Percentiles rank a stretch among this genome's conserved stretches.
These are phyloP conservation scores for Camellia japonica DNA, from an alignment of 148 eudicot species.

Conservation along the genomic window DNA sequence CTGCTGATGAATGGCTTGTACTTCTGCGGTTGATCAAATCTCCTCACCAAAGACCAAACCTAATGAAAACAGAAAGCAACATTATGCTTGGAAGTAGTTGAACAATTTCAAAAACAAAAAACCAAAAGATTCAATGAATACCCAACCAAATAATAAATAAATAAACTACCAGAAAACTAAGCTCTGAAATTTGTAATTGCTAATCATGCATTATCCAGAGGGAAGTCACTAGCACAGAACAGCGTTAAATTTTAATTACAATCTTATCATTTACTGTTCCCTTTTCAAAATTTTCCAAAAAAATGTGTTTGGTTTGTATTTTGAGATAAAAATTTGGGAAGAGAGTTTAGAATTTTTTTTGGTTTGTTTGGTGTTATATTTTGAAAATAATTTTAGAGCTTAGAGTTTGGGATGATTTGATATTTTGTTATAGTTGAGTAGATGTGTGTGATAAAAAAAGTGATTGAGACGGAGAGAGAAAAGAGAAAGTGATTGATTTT, in stretches of 20 bases:
- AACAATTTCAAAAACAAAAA: not conserved
- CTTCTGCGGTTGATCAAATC: conserved; percentile 57
- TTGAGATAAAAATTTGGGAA: too few species aligned
- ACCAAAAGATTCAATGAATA: not conserved
- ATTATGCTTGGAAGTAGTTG: not conserved
- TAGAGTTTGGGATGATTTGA: too few species aligned
- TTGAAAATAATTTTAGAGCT: too few species aligned
- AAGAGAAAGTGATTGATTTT: too few species aligned
- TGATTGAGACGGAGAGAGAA: too few species aligned
- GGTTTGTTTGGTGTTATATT: too few species aligned
- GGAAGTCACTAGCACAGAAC: not conserved
- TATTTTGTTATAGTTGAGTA: too few species aligned
- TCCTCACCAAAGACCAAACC: conserved; percentile 61
- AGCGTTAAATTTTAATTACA: not conserved
- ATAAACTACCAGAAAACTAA: not conserved
- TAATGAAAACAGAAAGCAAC: conserved; percentile 14
- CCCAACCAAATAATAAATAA: not conserved
- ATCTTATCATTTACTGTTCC: not conserved
- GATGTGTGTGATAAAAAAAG: too few species aligned
- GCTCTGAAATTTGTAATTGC: not conserved
- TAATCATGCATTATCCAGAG: not conserved
- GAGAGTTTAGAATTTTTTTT: too few species aligned
- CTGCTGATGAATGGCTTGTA: conserved; percentile 54
- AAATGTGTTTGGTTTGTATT: too few species aligned
- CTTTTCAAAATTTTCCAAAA: conserved; percentile 8